Evolutionary conservation across 176 grass and related monocot genomes (phyloP).

Genomic region (Musa beccarii): DNA sequence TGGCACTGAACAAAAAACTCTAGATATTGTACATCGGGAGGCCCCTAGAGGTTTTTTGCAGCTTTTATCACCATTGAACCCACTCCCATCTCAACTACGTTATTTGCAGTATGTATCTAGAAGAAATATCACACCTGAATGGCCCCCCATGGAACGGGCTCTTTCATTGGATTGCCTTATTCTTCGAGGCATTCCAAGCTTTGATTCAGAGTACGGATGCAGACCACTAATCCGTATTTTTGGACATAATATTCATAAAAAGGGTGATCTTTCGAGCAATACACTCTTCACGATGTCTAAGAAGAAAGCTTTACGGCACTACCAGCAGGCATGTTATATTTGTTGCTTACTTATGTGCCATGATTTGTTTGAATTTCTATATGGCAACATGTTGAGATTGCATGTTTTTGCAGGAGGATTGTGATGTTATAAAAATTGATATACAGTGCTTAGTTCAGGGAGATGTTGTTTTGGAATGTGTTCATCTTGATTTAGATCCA

Average conservation of each 20-base stretch:
- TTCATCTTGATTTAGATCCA: conserved; percentile 90
- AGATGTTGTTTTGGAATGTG: conserved; percentile 95
- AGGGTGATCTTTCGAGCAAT: conserved; percentile 38
- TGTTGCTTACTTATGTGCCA: neutral
- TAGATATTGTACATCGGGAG: conserved; percentile 84
- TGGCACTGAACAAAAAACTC: conserved; percentile 65
- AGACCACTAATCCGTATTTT: conserved; percentile 87
- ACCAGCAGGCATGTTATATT: conserved; percentile 51
- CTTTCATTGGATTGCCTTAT: conserved; percentile 96
- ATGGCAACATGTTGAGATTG: neutral
- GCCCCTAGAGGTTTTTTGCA: conserved; percentile 88
- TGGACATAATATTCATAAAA: conserved; percentile 61
- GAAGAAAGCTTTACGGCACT: conserved; percentile 83
- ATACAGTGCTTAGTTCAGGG: conserved; percentile 95
- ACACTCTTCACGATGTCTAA: conserved; percentile 85
- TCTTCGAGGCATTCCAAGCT: conserved; percentile 83
- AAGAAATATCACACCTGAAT: conserved; percentile 82
- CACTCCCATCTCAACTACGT: conserved; percentile 84
- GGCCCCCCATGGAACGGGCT: conserved; percentile 77
- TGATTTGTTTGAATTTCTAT: neutral
- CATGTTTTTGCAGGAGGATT: conserved; percentile 62
- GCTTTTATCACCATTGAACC: conserved; percentile 88
- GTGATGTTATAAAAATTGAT: conserved; percentile 96
- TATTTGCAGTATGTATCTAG: conserved; percentile 94
- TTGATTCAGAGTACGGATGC: conserved; percentile 84